Conservation (phyloP, 2,329 filamentous ascomycete species). For the Diaporthe citriasiana region DNA sequence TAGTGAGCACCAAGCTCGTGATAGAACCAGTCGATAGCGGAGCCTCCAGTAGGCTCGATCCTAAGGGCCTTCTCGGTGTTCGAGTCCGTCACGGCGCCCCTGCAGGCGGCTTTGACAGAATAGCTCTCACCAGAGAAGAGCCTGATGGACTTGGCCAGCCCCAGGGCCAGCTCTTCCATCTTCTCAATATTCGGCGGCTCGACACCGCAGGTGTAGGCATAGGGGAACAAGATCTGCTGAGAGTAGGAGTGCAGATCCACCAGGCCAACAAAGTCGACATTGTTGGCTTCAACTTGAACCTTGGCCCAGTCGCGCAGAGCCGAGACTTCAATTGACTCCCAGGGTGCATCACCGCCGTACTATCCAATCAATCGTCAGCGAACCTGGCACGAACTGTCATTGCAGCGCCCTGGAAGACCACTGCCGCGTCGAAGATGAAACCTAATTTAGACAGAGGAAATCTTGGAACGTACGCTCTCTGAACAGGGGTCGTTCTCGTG, state of each 20-base stretch:
- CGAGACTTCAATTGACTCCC: constrained; percentile 85
- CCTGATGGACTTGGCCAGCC: constrained; percentile 89
- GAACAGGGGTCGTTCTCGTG: constrained; percentile 86
- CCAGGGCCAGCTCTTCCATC: constrained; percentile 88
- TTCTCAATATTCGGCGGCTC: constrained; percentile 91
- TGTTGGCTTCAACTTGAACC: constrained; percentile 79
- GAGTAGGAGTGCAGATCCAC: constrained; percentile 96
- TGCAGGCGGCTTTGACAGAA: constrained; percentile 86
- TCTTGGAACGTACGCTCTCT: constrained; percentile 66
- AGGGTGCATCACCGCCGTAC: constrained; percentile 86
- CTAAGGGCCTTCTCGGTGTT: constrained; percentile 50
- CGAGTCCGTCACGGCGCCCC: constrained; percentile 74
- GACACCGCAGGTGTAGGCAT: constrained; percentile 84
- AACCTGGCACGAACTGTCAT: neutral
- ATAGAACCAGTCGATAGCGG: constrained; percentile 95
- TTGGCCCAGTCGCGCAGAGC: constrained; percentile 85
- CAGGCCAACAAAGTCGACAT: constrained; percentile 84
- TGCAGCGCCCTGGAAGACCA: neutral
- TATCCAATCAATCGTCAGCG: neutral
- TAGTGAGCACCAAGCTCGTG: constrained; percentile 86
- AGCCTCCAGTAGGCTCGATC: constrained; percentile 84
- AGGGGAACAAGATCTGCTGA: constrained; percentile 94
- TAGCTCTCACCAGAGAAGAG: constrained; percentile 83
- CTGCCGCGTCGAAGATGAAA: neutral
- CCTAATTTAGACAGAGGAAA: too few relatives aligned